Percentiles rank a stretch among this genome's conserved stretches.
Conservation (phyloP, 176 grass and related monocot species). For the Avena sativa region DNA sequence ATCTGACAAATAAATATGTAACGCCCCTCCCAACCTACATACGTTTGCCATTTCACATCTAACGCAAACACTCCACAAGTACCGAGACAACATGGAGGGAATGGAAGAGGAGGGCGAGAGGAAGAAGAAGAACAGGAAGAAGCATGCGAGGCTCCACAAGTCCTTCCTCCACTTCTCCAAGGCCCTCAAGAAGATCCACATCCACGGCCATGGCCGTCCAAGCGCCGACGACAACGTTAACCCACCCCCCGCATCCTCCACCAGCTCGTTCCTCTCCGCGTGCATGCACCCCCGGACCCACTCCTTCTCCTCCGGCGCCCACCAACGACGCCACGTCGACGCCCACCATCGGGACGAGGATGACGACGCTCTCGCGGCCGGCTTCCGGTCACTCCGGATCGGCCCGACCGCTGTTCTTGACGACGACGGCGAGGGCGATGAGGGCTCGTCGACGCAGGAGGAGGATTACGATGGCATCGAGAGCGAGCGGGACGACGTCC, state of each 20-base stretch:
- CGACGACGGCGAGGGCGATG: not conserved
- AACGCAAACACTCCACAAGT: not conserved
- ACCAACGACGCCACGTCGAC: not conserved
- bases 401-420: not conserved
- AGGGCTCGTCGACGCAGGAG: not conserved
- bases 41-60: not conserved
- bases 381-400: slow-evolving; percentile 37
- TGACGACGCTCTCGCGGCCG: not conserved
- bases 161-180: slow-evolving; percentile 20
- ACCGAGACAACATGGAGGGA: not conserved
- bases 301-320: slow-evolving; percentile 35
- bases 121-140: slow-evolving; percentile 5
- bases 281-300: slow-evolving; percentile 55
- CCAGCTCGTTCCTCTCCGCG: slow-evolving; percentile 35
- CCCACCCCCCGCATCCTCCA: not conserved
- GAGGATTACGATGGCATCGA: not conserved
- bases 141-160: not conserved
- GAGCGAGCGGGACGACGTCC: not conserved
- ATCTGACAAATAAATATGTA: not conserved
- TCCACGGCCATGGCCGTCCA: slow-evolving; percentile 15
- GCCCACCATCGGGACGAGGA: not conserved
- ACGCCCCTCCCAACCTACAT: not conserved
- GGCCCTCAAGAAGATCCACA: slow-evolving; percentile 23
- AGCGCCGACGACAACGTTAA: not conserved
- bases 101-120: not conserved